A percentile compares a stretch with the other conserved stretches of the same genome.
Evolutionary conservation across 2,329 filamentous ascomycete genomes (phyloP).

Genomic region (Tolypocladium endophyticum): DNA sequence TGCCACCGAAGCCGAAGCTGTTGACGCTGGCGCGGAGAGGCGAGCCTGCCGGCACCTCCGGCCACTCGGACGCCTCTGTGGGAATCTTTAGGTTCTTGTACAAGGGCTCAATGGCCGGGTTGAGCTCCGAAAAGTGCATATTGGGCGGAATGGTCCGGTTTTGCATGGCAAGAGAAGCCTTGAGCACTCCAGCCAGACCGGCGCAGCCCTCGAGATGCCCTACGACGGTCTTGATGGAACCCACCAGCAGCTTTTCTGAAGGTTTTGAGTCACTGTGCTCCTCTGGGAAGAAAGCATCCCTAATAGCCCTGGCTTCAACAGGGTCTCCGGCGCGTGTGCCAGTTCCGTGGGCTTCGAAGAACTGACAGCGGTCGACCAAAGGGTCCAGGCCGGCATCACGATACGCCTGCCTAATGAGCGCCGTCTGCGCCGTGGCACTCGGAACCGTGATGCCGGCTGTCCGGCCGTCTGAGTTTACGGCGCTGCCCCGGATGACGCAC

Average conservation of each 20-base stretch:
- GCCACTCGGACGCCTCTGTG: constrained; percentile 11
- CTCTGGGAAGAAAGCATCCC: constrained; percentile 25
- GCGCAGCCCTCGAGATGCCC: constrained; percentile 15
- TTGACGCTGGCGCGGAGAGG: constrained; percentile 32
- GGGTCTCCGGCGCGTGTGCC: constrained; percentile 22
- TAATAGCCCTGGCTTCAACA: constrained; percentile 19
- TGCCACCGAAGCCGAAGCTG: constrained; percentile 39
- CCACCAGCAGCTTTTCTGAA: constrained; percentile 7
- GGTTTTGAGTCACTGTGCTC: not conserved
- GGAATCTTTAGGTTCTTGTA: constrained; percentile 11
- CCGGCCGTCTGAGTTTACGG: constrained; percentile 28
- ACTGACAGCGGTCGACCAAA: constrained; percentile 8
- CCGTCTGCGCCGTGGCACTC: constrained; percentile 7
- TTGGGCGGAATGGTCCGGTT: constrained; percentile 18
- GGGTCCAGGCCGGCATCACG: constrained; percentile 15
- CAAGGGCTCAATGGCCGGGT: constrained; percentile 14
- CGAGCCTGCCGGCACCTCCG: constrained; percentile 1
- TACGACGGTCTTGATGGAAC: constrained; percentile 17
- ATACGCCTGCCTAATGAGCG: constrained; percentile 18
- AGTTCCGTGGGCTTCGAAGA: constrained; percentile 27
- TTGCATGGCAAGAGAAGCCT: constrained; percentile 8
- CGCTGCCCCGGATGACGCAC: constrained; percentile 22
- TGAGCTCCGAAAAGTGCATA: constrained; percentile 16
- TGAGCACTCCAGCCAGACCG: constrained; percentile 13
- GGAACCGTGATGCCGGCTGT: constrained; percentile 27